These are phyloP conservation scores for Kockiozyma suomiensis DNA, from an alignment of 805 yeast species.

Conservation along the genomic window DNA sequence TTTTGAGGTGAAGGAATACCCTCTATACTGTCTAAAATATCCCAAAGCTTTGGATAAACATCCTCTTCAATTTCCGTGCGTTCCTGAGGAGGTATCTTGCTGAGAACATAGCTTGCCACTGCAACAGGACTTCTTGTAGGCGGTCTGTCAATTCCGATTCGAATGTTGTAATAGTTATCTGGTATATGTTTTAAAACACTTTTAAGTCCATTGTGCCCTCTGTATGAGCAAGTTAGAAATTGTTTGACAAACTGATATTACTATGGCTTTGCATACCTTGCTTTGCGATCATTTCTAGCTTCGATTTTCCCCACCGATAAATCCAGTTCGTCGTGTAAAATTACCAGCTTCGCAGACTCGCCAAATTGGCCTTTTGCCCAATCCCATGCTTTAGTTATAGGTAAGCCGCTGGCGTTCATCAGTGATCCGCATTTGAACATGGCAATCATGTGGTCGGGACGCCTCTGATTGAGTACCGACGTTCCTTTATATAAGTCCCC, in stretches of 20 bases:
- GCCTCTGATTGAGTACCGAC: slow-evolving; percentile 36
- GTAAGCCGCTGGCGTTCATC: slow-evolving; percentile 75
- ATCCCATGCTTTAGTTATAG: slow-evolving; percentile 54
- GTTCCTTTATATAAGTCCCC: slow-evolving; percentile 34
- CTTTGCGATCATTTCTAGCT: slow-evolving; percentile 59
- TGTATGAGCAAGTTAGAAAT: slow-evolving; percentile 40
- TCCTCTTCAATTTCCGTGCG: slow-evolving; percentile 45
- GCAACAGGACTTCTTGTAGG: slow-evolving; percentile 46
- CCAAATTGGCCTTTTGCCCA: slow-evolving; percentile 38
- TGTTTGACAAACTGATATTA: neutral
- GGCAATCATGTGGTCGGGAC: slow-evolving; percentile 40
- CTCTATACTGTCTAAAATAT: neutral
- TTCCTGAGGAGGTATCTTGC: slow-evolving; percentile 54
- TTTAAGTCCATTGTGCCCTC: slow-evolving; percentile 86
- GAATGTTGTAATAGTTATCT: slow-evolving; percentile 48
- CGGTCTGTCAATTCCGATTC: slow-evolving; percentile 80
- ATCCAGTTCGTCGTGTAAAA: slow-evolving; percentile 80
- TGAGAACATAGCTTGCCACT: slow-evolving; percentile 67
- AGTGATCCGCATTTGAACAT: slow-evolving; percentile 56
- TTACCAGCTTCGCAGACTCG: slow-evolving; percentile 51
- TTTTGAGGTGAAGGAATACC: neutral
- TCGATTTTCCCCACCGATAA: slow-evolving; percentile 66
- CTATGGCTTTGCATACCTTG: slow-evolving; percentile 41
- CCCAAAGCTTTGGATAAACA: slow-evolving; percentile 19
- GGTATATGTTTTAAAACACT: slow-evolving; percentile 51